These are phyloP conservation scores for Quercus lobata DNA, from an alignment of 331 rosid genomes.

Conservation along the genomic window DNA sequence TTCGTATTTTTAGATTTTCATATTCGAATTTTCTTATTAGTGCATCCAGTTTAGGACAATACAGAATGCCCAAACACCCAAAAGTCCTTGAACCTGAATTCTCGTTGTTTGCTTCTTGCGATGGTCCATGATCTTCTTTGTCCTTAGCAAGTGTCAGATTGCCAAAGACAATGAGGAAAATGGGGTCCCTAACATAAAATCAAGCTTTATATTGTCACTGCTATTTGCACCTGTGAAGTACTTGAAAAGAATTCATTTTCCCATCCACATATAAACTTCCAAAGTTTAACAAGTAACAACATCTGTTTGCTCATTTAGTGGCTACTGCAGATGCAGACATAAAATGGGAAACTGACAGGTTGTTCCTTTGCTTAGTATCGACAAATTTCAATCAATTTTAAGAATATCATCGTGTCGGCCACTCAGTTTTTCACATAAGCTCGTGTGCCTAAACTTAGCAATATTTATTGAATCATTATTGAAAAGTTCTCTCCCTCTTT, in stretches of 20 bases:
- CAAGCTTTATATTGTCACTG: neutral
- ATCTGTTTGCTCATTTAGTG: neutral
- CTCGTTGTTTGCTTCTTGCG: too few relatives aligned
- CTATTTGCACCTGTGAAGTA: too few relatives aligned
- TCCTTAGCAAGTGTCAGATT: neutral
- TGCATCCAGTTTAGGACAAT: too few relatives aligned
- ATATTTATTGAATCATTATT: neutral
- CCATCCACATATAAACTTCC: neutral
- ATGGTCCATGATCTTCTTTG: too few relatives aligned
- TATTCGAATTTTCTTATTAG: too few relatives aligned
- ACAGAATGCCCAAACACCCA: too few relatives aligned
- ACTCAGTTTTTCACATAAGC: neutral
- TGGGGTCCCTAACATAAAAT: neutral
- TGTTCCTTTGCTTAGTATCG: neutral
- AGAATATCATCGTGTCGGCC: conserved; percentile 8
- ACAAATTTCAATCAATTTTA: neutral
- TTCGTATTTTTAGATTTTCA: too few relatives aligned
- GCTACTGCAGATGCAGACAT: neutral
- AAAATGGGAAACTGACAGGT: neutral
- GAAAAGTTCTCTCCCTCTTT: neutral
- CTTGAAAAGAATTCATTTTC: too few relatives aligned
- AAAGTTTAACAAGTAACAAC: neutral
- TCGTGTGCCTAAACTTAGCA: neutral
- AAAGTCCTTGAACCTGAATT: too few relatives aligned
- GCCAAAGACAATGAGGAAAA: neutral